These are phyloP conservation scores for Eimeria mitis DNA, from an alignment of 169 alveolate species.

Conservation along the genomic window DNA sequence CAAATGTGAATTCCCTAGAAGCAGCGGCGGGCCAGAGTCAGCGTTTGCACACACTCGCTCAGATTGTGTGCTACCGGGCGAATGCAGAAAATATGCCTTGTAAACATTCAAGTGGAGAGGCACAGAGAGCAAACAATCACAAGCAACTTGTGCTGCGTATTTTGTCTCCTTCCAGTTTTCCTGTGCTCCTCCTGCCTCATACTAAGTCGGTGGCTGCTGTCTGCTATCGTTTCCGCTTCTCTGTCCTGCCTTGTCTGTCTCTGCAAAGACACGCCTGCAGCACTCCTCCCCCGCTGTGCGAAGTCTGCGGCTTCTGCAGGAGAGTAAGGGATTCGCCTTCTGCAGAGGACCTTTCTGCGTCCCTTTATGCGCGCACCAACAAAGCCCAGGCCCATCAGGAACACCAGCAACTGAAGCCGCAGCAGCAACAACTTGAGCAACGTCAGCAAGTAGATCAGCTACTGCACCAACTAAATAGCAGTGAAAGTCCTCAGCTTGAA, in stretches of 20 bases:
- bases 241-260: neutral
- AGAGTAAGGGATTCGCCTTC: slow-evolving; percentile 3
- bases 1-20: neutral
- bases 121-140: neutral
- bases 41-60: neutral
- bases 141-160: neutral
- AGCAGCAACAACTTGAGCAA: slow-evolving; percentile 34
- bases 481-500: neutral
- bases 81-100: neutral
- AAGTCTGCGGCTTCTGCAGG: slow-evolving; percentile 1
- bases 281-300: neutral
- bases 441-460: slow-evolving; percentile 10
- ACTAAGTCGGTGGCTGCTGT: neutral
- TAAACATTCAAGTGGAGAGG: neutral
- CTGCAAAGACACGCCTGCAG: neutral
- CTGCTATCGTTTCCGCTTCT: neutral
- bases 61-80: neutral
- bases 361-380: neutral
- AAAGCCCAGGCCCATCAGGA: too few species aligned
- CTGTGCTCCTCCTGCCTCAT: neutral
- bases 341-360: neutral
- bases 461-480: neutral
- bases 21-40: neutral
- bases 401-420: too few species aligned
- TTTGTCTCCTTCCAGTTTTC: neutral